Evolutionary conservation across 495 filamentous ascomycete genomes (phyloP).

Genomic region (Xylaria longipes): DNA sequence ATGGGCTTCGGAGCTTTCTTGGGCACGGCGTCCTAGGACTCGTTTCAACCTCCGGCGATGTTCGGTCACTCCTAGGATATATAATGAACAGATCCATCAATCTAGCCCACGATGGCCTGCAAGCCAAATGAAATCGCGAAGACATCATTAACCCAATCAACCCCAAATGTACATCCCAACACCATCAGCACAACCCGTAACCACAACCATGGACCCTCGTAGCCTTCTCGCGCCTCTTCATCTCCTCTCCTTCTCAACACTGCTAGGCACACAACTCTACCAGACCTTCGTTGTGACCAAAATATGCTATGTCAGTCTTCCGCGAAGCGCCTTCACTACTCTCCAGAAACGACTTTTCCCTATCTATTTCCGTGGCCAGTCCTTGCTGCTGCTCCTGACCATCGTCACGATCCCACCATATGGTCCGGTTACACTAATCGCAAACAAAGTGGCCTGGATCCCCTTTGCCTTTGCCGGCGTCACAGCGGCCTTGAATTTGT

Average conservation of each 20-base stretch:
- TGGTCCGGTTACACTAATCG: conserved; percentile 46
- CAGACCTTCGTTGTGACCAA: conserved; percentile 62
- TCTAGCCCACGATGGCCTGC: not conserved
- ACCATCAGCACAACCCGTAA: conserved; percentile 2
- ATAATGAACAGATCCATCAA: not conserved
- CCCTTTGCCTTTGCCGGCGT: conserved; percentile 48
- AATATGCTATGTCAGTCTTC: conserved; percentile 52
- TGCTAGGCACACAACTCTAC: conserved; percentile 60
- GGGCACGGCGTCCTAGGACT: not conserved
- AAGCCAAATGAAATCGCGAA: not conserved
- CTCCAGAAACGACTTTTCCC: conserved; percentile 63
- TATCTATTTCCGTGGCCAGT: conserved; percentile 57
- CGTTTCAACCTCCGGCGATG: conserved; percentile 1
- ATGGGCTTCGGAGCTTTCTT: conserved; percentile 9
- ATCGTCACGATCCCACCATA: conserved; percentile 54
- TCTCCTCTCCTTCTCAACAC: conserved; percentile 57
- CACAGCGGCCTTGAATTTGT: conserved; percentile 55
- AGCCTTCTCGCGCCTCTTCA: conserved; percentile 47
- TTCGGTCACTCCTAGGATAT: not conserved
- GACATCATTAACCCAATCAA: not conserved
- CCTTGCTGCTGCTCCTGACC: conserved; percentile 50
- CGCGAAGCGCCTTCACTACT: conserved; percentile 55
- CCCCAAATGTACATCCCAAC: conserved; percentile 8
- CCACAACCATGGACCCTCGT: conserved; percentile 5
- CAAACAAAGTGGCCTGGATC: conserved; percentile 41